Evolutionary conservation across 2,329 filamentous ascomycete species (phyloP), one percentile per base, ranked within the genome.

Genomic region (Colletotrichum falcatum): DNA sequence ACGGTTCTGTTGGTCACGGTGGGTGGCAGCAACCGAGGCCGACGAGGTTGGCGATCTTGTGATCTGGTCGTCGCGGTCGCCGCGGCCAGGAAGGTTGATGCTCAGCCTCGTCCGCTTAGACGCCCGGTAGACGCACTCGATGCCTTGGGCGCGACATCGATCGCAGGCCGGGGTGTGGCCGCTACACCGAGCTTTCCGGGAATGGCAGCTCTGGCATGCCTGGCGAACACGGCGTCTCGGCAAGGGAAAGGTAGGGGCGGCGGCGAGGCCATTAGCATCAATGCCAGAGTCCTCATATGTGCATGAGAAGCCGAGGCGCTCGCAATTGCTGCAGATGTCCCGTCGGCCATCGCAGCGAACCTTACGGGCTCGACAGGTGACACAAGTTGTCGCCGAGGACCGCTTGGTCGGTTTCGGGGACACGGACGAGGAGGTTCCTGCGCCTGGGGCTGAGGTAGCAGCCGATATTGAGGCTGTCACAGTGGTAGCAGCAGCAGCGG

Each of bases 201-300:
- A 84, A 73, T 89, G 87, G 76, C 87, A 89, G 75, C 84, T 87
- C 74, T 86, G 82, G 74, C 87, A 89, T 35, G 87, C 87, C 76
- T 88, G 83, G 54, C 87, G 83, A 53, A 88, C 87, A 28, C 87
- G 85, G 46, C 87, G 83, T 49, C 86, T 80, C 8, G 87, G 85
- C 61, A 87, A 76, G n/a, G 66, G 66, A 16, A 68, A 68, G 1
- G 69, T 49, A 11, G 69, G 61, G n/a, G 60, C 65, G 14, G 69
- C 58, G 23, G 81, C 79, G 60, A 83, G 77, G 42, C 81, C 81
- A 74, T 84, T 82, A 55, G 81, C 76, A 16, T 82, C 81, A 37
- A 81, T 74, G 64, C 81, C 80, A 56, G 78, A 79, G 63, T 87
- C 86, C 69, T 88, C 85, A 74, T 88, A 89, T 9, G 87, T 87